Conservation (phyloP, 2,329 filamentous ascomycete species). For the Cytospora piceicola region DNA sequence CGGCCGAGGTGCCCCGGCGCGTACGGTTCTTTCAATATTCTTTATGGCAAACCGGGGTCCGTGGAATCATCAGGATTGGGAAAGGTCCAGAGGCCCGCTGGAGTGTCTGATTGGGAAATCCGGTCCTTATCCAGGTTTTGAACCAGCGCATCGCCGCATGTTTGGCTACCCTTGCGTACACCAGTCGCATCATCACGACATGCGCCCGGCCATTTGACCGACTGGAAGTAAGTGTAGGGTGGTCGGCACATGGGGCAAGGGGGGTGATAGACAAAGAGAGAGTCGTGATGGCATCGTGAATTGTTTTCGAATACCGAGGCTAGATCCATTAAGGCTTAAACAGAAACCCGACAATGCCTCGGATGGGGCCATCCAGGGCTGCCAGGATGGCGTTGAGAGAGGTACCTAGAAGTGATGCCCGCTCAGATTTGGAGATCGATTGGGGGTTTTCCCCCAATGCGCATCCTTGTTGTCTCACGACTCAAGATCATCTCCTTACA, state of each 20-base stretch:
- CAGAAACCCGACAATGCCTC: not conserved
- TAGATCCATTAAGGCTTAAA: not conserved
- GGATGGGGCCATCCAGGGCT: not conserved
- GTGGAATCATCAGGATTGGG: not conserved
- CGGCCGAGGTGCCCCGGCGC: not conserved
- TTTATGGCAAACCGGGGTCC: not conserved
- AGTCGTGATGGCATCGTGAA: not conserved
- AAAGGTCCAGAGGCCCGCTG: too few species aligned
- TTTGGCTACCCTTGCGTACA: not conserved
- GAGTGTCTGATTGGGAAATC: not conserved
- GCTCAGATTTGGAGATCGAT: too few species aligned
- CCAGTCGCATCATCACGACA: conserved; percentile 2
- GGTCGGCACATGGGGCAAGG: too few species aligned
- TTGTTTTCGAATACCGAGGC: not conserved
- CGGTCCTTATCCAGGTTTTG: not conserved
- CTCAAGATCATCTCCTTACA: not conserved
- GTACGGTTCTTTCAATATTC: too few species aligned
- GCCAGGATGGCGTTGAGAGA: not conserved
- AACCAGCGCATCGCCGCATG: not conserved
- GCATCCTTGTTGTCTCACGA: not conserved
- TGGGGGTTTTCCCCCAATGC: too few species aligned
- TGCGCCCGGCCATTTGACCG: not conserved
- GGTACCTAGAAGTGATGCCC: not conserved
- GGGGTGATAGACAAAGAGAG: not conserved
- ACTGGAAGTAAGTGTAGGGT: too few species aligned